Conservation (phyloP, 345 rosid genomes). For the Hibiscus trionum region DNA sequence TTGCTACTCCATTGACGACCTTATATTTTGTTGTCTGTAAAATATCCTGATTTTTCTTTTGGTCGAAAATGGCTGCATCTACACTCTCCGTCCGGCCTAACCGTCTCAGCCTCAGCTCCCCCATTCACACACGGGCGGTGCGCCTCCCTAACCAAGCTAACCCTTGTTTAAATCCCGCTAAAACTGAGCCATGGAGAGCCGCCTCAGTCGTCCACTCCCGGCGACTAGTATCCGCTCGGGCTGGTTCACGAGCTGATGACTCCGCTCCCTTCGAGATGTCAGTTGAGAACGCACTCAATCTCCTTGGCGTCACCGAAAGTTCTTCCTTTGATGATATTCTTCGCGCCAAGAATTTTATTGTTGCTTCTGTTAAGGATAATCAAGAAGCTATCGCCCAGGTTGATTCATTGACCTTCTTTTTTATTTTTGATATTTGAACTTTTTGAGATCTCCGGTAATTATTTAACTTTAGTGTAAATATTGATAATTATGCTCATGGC, state of each 20-base stretch:
- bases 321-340: constrained; percentile 93
- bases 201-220: constrained; percentile 24
- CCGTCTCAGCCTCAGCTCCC: too few species aligned
- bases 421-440: too few species aligned
- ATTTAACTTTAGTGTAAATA: too few species aligned
- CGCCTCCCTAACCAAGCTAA: constrained; percentile 9
- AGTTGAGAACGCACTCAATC: constrained; percentile 85
- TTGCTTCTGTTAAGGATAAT: constrained; percentile 22
- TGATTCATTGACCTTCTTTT: too few species aligned
- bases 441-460: too few species aligned
- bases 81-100: too few species aligned
- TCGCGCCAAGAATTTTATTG: constrained; percentile 77
- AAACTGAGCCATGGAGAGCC: constrained; percentile 37
- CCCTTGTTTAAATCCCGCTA: constrained; percentile 13
- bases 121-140: constrained; percentile 12
- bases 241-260: constrained; percentile 81
- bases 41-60: too few species aligned
- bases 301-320: constrained; percentile 78
- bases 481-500: neutral
- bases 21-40: too few species aligned
- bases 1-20: too few species aligned
- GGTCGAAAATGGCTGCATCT: too few species aligned
- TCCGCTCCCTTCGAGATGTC: constrained; percentile 91
- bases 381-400: too few species aligned
- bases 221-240: constrained; percentile 32